Percentiles rank a stretch among this genome's conserved stretches.
Conservation (phyloP, 2,329 filamentous ascomycete species). For the Aspergillus pseudonomiae region DNA sequence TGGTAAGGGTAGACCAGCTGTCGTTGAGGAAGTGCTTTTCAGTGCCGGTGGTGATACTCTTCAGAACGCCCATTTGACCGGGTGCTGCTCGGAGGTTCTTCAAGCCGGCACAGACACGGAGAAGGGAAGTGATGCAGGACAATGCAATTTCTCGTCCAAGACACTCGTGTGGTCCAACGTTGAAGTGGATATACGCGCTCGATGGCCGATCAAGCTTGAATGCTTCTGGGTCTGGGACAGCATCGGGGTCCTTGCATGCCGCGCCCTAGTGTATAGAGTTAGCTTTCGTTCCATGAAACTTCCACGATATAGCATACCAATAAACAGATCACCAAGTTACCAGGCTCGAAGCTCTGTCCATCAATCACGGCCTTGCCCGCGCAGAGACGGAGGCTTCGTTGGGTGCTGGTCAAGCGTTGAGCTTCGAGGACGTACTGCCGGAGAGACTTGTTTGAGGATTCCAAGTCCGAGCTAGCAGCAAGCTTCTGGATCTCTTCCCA, state of each 20-base stretch:
- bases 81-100: conserved; percentile 52
- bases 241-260: conserved; percentile 42
- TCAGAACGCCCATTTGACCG: conserved; percentile 50
- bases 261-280: conserved; percentile 9
- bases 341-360: conserved; percentile 44
- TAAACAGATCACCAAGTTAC: conserved; percentile 42
- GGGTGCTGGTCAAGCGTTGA: conserved; percentile 28
- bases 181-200: conserved; percentile 48
- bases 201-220: conserved; percentile 50
- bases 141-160: conserved; percentile 47
- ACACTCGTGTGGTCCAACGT: conserved; percentile 53
- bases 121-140: conserved; percentile 45
- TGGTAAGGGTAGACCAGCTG: conserved; percentile 51
- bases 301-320: conserved; percentile 17
- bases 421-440: conserved; percentile 30
- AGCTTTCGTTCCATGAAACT: neutral
- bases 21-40: conserved; percentile 53
- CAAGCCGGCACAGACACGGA: conserved; percentile 49
- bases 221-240: conserved; percentile 41
- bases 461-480: conserved; percentile 36
- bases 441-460: conserved; percentile 28
- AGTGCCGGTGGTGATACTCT: conserved; percentile 42
- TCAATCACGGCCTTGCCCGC: conserved; percentile 40
- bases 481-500: conserved; percentile 50
- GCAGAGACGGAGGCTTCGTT: conserved; percentile 44